Base-by-base conservation (phyloP, 2,329 filamentous ascomycete genomes). In the Cladorrhinum sp. region DNA sequence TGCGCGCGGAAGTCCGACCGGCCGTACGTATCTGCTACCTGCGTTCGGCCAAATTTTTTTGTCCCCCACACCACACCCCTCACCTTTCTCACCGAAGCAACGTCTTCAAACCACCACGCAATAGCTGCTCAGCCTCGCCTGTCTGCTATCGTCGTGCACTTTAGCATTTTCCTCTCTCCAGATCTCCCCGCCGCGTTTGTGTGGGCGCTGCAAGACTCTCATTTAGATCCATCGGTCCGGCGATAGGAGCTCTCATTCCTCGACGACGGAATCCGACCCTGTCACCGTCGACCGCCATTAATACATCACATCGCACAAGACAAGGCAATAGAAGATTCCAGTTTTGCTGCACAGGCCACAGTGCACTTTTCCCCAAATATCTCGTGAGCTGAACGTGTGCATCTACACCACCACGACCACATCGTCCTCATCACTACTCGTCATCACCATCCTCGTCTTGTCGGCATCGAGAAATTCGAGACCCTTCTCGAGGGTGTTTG, bases 1-100 rank as follows among this genome's bases (percentile, higher is more conserved):
- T 77, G 49, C 76, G 80, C 77, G 79, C 76, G 78, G 79, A 82
- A 81, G 75, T 78, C 75, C 78, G 79, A 82, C 78, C 77, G 77
- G 78, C 79, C 79, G 70, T 79, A 50, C 49, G 49, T 50, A 50
- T 50, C 49, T 66, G 73, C 74, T 71, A 76, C 74, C 72, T 72
- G 72, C 77, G 76, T 79, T 74, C 70, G 78, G 77, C 75, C 76
- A 73, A 67, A 57, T 69, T 72, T 72, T 71, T 70, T 69, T 73
- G 73, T 73, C 69, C 68, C 67, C 64, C 67, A 69, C 66, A 65
- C 63, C 71, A 68, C 67, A 50, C 49, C 49, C 69, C 70, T 62
- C 65, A 64, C 66, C 63, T 50, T 50, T 70, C 69, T 66, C 66
- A 65, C 61, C 59, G 57, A 66, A 64, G 56, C 65, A 64, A 61